Conservation (phyloP, 192 early-diverging fungal species). For the Borealophlyctis nickersoniae region DNA sequence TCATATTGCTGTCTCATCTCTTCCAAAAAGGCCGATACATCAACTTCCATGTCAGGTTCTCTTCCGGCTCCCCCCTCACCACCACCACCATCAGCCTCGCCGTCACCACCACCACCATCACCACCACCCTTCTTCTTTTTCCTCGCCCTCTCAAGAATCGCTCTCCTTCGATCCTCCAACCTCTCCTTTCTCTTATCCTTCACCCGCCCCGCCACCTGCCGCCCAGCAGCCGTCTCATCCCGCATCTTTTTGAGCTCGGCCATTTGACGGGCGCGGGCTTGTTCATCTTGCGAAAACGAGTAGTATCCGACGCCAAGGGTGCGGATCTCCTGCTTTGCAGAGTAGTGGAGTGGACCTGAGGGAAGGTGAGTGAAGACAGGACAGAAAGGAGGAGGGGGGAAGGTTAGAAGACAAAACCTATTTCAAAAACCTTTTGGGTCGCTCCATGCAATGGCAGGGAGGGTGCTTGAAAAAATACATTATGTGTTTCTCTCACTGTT, state of each 20-base stretch:
- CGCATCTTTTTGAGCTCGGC: constrained; percentile 55
- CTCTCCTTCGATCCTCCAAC: constrained; percentile 33
- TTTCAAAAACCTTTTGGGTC: not conserved
- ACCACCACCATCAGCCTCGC: constrained; percentile 1
- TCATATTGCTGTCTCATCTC: too few species aligned
- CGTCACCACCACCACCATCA: constrained; percentile 1
- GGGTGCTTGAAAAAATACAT: constrained; percentile 4
- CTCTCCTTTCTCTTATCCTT: constrained; percentile 30
- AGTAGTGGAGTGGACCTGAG: constrained; percentile 33
- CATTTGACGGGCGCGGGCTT: constrained; percentile 59
- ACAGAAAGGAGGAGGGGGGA: too few species aligned
- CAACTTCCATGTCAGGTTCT: too few species aligned
- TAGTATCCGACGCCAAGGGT: constrained; percentile 70
- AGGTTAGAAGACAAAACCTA: not conserved
- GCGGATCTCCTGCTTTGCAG: constrained; percentile 52
- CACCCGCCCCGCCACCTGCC: constrained; percentile 6
- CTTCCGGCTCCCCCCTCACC: too few species aligned
- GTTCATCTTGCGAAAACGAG: constrained; percentile 63
- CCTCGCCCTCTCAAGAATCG: constrained; percentile 26
- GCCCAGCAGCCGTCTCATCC: constrained; percentile 33
- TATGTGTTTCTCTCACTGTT: too few species aligned
- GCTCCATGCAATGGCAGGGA: not conserved
- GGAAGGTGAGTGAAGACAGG: not conserved
- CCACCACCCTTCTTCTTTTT: constrained; percentile 9
- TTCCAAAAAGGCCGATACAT: too few species aligned